Evolutionary conservation across 1,284 basidiomycete genomes (phyloP).

Genomic region (Leucoagaricus sp.): DNA sequence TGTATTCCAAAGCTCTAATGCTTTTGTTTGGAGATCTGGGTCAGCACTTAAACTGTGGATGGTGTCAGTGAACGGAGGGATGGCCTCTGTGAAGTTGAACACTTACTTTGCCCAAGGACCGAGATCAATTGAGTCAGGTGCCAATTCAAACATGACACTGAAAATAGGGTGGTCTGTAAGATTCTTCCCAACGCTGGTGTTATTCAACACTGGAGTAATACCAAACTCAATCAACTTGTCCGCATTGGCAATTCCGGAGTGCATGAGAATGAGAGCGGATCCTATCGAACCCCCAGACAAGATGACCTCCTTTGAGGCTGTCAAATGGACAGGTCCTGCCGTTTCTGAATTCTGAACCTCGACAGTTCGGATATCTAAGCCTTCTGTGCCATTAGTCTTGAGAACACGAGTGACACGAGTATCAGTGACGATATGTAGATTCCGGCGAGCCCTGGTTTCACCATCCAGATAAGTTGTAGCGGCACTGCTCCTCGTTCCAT

Average conservation of each 20-base stretch:
- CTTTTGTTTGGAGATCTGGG: slow-evolving; percentile 13
- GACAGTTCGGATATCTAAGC: slow-evolving; percentile 1
- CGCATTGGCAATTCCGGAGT: slow-evolving; percentile 24
- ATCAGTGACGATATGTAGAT: slow-evolving; percentile 36
- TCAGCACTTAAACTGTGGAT: slow-evolving; percentile 5
- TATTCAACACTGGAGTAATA: slow-evolving; percentile 26
- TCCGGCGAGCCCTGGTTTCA: slow-evolving; percentile 29
- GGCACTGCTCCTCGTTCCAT: slow-evolving; percentile 35
- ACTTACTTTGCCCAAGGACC: slow-evolving; percentile 9
- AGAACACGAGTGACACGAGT: slow-evolving; percentile 19
- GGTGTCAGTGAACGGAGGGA: background rate
- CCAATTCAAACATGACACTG: background rate
- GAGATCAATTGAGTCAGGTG: slow-evolving; percentile 2
- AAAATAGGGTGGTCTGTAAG: slow-evolving; percentile 28
- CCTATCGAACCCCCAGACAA: slow-evolving; percentile 25
- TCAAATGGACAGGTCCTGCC: slow-evolving; percentile 10
- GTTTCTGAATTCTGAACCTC: background rate
- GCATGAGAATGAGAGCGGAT: slow-evolving; percentile 25
- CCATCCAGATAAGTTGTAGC: slow-evolving; percentile 37
- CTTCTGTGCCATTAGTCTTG: slow-evolving; percentile 1
- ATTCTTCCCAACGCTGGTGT: slow-evolving; percentile 46
- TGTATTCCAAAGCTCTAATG: slow-evolving; percentile 20
- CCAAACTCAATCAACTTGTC: slow-evolving; percentile 20
- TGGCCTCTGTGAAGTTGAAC: background rate
- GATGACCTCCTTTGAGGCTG: slow-evolving; percentile 26